Base-by-base conservation (phyloP, 345 rosid species). In the Brassica napus region DNA sequence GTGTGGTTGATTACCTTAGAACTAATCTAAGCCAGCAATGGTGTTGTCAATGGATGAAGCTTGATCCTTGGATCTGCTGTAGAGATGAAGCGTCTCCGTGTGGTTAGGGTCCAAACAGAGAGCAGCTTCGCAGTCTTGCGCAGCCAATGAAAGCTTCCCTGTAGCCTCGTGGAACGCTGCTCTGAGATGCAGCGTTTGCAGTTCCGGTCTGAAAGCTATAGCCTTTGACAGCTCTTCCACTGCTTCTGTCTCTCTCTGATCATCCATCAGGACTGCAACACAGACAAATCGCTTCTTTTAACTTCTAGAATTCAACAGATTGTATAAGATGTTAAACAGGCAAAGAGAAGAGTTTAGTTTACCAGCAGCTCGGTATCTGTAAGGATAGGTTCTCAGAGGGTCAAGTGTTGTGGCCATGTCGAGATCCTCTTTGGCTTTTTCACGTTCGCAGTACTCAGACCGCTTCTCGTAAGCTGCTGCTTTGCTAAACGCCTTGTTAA, bases 341-440 rank as follows among this genome's bases (percentile, higher is more conserved):
- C 18, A 58, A 65, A 4, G 31, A 4, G 61, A 26, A 66, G 16
- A 52, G 68, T 55, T 84, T 62, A 67, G 68, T 85, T 52, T 89
- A 95, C 98, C 98, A 47, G 99, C 99, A 63, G 99, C 99, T 78
- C 93, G 82, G 76, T 87, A 95, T 90, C 96, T 86, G 87, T 95
- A 95, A 0, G 98, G 99, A 70, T 95, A 95, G 24, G 98, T 90
- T 86, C 99, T 87, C 6, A 89, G 87, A 30, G 98, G 98, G 86
- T 95, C 99, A 16, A 91, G 89, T 44, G 18, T 82, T 14, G 97
- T 91, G 47, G 94, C 97, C 92, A 84, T 87, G 80, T 87, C 88
- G 75, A 95, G 99, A 75, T 95, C 99, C 23, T 78, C 77, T 74
- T 86, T 90, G 23, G 97, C 93, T 80, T 70, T 88, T 75, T 89